A percentile compares a stretch with the other conserved stretches of the same genome.
phyloP scores from a whole-genome alignment of 345 rosid genomes.

The Hevea brasiliensis region DNA sequence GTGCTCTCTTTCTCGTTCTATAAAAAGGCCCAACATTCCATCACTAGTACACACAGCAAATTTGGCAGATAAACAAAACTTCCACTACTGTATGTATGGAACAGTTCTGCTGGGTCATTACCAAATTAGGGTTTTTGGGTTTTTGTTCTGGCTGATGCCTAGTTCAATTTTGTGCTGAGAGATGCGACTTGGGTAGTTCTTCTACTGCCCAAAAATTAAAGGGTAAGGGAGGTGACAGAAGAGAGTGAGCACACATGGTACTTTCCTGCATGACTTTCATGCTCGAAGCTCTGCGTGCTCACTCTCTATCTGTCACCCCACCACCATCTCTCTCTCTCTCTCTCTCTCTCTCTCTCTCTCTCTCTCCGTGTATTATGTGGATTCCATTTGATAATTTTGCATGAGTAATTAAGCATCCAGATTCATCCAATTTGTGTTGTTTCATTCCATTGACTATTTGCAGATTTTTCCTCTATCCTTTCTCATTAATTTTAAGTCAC shows the following conservation, averaged over 20 bases:
- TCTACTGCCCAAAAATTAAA: background rate
- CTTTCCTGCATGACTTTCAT: conserved; percentile 71
- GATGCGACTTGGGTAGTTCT: background rate
- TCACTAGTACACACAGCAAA: conserved; percentile 10
- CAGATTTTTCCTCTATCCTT: too few species aligned
- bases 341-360: conserved; percentile 53
- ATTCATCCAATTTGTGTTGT: too few species aligned
- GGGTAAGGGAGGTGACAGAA: conserved; percentile 92
- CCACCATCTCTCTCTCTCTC: conserved; percentile 29
- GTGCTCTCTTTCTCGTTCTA: conserved; percentile 8
- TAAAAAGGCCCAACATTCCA: conserved; percentile 30
- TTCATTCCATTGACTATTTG: too few species aligned
- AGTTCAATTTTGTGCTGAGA: too few species aligned
- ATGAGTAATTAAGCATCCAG: too few species aligned
- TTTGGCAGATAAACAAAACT: background rate
- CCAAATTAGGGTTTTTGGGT: conserved; percentile 8
- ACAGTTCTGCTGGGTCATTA: background rate
- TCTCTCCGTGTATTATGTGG: background rate
- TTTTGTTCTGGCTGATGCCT: background rate
- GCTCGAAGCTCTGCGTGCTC: conserved; percentile 90
- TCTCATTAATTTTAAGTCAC: too few species aligned
- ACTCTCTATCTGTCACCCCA: conserved; percentile 57
- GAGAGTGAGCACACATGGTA: conserved; percentile 98
- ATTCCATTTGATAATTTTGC: too few species aligned
- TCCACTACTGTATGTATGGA: too few species aligned